Evolutionary conservation across 2,329 filamentous ascomycete genomes (phyloP).

Genomic region (Colletotrichum limetticola): DNA sequence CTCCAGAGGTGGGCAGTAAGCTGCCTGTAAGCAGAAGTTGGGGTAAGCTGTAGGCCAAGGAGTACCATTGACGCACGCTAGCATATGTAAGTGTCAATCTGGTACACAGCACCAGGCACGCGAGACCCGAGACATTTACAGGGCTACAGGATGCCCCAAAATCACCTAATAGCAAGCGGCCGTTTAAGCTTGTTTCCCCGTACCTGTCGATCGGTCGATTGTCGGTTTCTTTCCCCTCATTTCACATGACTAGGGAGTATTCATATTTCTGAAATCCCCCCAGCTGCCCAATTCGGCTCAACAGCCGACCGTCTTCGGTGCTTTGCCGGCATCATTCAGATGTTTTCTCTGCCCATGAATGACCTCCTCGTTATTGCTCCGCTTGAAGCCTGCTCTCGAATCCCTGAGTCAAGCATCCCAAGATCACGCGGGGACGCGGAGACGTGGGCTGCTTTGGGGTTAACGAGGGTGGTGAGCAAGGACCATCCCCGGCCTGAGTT

Average conservation of each 20-base stretch:
- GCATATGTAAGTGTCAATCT: background rate
- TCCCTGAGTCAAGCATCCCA: background rate
- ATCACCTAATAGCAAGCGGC: background rate
- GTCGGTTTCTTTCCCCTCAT: background rate
- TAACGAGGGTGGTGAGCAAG: background rate
- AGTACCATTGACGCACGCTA: background rate
- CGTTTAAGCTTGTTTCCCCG: slow-evolving; percentile 28
- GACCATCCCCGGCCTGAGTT: background rate
- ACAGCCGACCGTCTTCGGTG: background rate
- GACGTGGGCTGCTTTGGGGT: background rate
- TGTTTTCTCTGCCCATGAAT: background rate
- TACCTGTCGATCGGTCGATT: slow-evolving; percentile 11
- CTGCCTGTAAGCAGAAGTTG: background rate
- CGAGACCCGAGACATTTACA: background rate
- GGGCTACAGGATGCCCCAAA: background rate
- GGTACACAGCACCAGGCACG: background rate
- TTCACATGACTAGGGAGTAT: no score
- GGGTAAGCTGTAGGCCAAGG: background rate
- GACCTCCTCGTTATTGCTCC: background rate
- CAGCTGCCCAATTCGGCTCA: background rate
- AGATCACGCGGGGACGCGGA: background rate
- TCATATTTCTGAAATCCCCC: background rate
- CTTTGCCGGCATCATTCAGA: background rate
- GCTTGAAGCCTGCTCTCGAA: background rate
- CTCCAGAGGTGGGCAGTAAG: background rate